Evolutionary conservation across 371 early-diverging fungal genomes (phyloP).

Genomic region (Actinomucor elegans): DNA sequence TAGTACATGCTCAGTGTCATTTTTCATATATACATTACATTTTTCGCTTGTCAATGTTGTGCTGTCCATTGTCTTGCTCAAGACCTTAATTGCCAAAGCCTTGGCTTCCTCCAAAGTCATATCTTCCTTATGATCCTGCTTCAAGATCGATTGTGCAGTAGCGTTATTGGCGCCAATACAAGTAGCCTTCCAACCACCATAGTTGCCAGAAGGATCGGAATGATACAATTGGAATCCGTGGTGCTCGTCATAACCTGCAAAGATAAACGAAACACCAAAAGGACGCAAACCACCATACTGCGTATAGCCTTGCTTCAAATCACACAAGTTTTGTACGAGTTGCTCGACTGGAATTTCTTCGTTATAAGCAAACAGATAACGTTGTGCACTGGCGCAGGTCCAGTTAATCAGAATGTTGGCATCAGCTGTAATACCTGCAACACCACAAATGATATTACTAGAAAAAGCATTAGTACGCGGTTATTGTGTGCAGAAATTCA

Average conservation of each 20-base stretch:
- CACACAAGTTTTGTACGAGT: constrained; percentile 93
- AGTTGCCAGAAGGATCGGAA: constrained; percentile 99
- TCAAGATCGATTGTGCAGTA: constrained; percentile 89
- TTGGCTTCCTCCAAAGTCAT: constrained; percentile 88
- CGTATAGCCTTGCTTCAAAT: constrained; percentile 98
- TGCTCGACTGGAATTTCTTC: constrained; percentile 92
- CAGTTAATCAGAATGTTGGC: constrained; percentile 96
- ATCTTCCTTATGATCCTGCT: constrained; percentile 93
- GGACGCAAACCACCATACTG: constrained; percentile 99
- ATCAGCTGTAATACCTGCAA: constrained; percentile 98
- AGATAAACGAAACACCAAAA: constrained; percentile 98
- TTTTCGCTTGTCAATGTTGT: constrained; percentile 89
- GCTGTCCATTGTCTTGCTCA: constrained; percentile 95
- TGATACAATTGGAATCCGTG: constrained; percentile 96
- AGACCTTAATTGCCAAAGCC: constrained; percentile 86
- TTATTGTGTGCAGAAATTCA: background rate
- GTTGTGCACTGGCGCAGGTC: constrained; percentile 88
- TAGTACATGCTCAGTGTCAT: background rate
- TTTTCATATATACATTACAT: constrained; percentile 68
- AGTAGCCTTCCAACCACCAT: constrained; percentile 98
- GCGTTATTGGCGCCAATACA: constrained; percentile 96
- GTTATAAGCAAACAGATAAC: constrained; percentile 84
- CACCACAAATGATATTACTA: constrained; percentile 91
- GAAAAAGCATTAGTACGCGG: background rate
- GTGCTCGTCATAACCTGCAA: constrained; percentile 92